Conservation (phyloP, 2,329 filamentous ascomycete genomes). For the Pseudomassariella vexata region DNA sequence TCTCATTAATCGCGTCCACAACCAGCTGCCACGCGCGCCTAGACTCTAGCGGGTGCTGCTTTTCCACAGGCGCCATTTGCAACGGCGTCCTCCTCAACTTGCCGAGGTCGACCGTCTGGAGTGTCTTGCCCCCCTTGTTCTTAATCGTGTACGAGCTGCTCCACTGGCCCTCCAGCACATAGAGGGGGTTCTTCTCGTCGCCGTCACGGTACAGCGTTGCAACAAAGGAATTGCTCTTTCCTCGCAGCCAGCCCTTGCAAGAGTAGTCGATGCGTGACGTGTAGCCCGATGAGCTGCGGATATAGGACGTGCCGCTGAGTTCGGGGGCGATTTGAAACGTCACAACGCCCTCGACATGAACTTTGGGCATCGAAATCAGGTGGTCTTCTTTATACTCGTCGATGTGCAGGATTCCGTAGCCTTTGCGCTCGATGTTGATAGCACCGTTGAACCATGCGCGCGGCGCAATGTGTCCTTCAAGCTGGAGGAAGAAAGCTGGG, state of each 20-base stretch:
- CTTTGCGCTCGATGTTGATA: constrained; percentile 92
- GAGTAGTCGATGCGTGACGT: constrained; percentile 88
- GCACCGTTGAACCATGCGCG: constrained; percentile 92
- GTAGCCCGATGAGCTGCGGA: constrained; percentile 80
- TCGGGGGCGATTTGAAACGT: constrained; percentile 85
- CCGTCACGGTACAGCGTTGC: constrained; percentile 67
- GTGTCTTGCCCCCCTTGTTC: constrained; percentile 48
- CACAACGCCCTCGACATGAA: constrained; percentile 92
- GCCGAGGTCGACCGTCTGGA: constrained; percentile 58
- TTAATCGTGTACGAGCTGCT: constrained; percentile 76
- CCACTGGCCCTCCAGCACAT: constrained; percentile 88
- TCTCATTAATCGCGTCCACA: constrained; percentile 69
- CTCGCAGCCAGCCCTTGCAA: constrained; percentile 89
- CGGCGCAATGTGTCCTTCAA: constrained; percentile 91
- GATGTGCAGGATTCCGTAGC: constrained; percentile 77
- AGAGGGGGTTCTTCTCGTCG: constrained; percentile 68
- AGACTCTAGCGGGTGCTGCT: constrained; percentile 83
- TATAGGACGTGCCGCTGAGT: constrained; percentile 78
- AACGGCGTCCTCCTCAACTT: constrained; percentile 59
- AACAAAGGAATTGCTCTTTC: constrained; percentile 88
- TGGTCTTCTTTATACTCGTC: constrained; percentile 40
- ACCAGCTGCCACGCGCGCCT: constrained; percentile 85
- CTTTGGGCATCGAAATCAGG: constrained; percentile 82
- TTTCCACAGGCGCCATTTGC: constrained; percentile 62
- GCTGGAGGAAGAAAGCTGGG: constrained; percentile 24